phyloP scores from a whole-genome alignment of 371 early-diverging fungal genomes.

The Apophysomyces trapeziformis region DNA sequence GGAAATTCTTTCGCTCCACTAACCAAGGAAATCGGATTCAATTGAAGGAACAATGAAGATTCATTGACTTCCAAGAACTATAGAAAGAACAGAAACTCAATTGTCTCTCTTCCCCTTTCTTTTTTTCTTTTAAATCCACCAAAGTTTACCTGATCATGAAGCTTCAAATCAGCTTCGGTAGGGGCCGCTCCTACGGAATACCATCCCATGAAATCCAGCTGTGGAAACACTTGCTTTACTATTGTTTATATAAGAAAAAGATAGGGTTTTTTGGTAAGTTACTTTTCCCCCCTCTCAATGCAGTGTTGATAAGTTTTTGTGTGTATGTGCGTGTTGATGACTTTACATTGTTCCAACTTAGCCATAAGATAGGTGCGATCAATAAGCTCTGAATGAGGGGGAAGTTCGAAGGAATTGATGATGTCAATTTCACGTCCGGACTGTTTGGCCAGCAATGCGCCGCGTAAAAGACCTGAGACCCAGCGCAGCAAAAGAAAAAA shows the following conservation, averaged over 20 bases:
- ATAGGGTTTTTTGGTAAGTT: background rate
- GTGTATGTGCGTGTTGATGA: too few relatives aligned
- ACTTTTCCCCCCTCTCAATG: too few relatives aligned
- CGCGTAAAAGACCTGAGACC: constrained; percentile 58
- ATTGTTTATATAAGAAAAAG: constrained; percentile 2
- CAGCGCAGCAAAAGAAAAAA: too few relatives aligned
- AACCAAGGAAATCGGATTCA: constrained; percentile 65
- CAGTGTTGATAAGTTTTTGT: too few relatives aligned
- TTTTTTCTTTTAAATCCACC: background rate
- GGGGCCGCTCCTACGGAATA: constrained; percentile 73
- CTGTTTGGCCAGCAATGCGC: constrained; percentile 84
- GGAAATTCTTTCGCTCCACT: constrained; percentile 67
- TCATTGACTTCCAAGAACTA: constrained; percentile 79
- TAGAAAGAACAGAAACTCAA: constrained; percentile 11
- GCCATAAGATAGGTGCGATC: constrained; percentile 66
- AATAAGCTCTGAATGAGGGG: constrained; percentile 53
- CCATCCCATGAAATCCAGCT: constrained; percentile 87
- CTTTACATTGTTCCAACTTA: constrained; percentile 80
- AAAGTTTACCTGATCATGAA: constrained; percentile 73
- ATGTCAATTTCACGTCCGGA: constrained; percentile 84
- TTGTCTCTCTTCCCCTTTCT: background rate
- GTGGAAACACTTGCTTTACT: constrained; percentile 87
- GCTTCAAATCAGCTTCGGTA: constrained; percentile 62
- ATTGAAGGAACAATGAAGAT: constrained; percentile 75
- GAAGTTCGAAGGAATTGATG: constrained; percentile 82